Evolutionary conservation across 108 stramenopile species (phyloP), one percentile per base, ranked within the genome.

Genomic region (Nitzschia sp.): DNA sequence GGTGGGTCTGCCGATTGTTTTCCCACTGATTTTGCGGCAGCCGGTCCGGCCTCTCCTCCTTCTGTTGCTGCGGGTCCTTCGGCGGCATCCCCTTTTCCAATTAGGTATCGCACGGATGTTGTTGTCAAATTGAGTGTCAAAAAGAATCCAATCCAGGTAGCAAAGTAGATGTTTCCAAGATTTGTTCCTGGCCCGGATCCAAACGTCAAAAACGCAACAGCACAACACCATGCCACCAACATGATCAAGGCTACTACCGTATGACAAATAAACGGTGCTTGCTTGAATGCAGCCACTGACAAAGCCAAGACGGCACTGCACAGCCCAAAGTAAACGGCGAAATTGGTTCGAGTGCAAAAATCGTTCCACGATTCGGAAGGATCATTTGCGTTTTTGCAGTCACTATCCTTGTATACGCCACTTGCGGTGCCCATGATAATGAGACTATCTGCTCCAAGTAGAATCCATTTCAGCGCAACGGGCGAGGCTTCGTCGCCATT

Each of bases 131-230:
- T 54, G 53, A 54, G 19, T 6, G 23, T 8, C 23, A 54, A 24
- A 18, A 54, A 54, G 53, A 54, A 54, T 54, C 23, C 19, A 54
- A 8, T 54, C 53, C 53, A 54, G 24, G 53, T 54, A n/a, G 53
- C 53, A 54, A 54, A 54, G n/a, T 54, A 54, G n/a, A 54, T 21
- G n/a, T 21, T 24, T 18, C 53, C 53, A 21, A 54, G 24, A 18
- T 6, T 18, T 5, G 53, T 54, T 15, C 53, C 53, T 25, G 53
- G 53, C 5, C 53, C 53, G 18, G 13, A 17, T 18, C 53, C 53
- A 25, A 54, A 54, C 11, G 53, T 54, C 6, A 54, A 8, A 54
- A 24, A 54, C 6, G 53, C 19, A 25, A 54, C 53, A 6, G 23
- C 53, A 25, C 53, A 54, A 18, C 23, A 21, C 53, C 53, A 54